phyloP scores from a whole-genome alignment of 129 eudicot genomes.

The Tanacetum coccineum region DNA sequence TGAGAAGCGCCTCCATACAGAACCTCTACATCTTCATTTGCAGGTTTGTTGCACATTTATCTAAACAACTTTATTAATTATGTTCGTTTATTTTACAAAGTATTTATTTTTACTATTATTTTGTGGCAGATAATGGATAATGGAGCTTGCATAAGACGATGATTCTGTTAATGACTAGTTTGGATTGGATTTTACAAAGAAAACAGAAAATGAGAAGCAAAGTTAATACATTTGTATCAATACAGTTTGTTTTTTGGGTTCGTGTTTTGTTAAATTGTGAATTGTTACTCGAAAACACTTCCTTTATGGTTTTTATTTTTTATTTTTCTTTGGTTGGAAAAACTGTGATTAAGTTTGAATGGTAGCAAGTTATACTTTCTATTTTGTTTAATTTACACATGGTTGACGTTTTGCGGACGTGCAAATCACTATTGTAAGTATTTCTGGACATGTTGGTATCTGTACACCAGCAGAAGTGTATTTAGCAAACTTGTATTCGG shows the following conservation, averaged over 20 bases:
- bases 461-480: not conserved
- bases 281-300: constrained; percentile 10
- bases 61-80: not conserved
- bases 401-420: not conserved
- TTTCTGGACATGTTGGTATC: not conserved
- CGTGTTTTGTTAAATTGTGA: constrained; percentile 28
- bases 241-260: constrained; percentile 27
- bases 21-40: constrained; percentile 18
- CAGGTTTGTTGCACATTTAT: constrained; percentile 26
- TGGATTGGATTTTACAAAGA: constrained; percentile 34
- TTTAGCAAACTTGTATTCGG: not conserved
- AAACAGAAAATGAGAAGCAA: constrained; percentile 25
- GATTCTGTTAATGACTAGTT: constrained; percentile 29
- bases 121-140: constrained; percentile 26
- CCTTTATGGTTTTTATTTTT: constrained; percentile 16
- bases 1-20: constrained; percentile 32
- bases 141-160: constrained; percentile 33
- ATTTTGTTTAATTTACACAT: not conserved
- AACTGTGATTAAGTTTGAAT: constrained; percentile 35
- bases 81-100: not conserved
- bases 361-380: constrained; percentile 15
- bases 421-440: not conserved
- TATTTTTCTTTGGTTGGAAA: not conserved
- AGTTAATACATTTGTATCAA: constrained; percentile 29
- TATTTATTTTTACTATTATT: constrained; percentile 1